Conservation (phyloP, 306 rosid species). For the Quillaja saponaria region DNA sequence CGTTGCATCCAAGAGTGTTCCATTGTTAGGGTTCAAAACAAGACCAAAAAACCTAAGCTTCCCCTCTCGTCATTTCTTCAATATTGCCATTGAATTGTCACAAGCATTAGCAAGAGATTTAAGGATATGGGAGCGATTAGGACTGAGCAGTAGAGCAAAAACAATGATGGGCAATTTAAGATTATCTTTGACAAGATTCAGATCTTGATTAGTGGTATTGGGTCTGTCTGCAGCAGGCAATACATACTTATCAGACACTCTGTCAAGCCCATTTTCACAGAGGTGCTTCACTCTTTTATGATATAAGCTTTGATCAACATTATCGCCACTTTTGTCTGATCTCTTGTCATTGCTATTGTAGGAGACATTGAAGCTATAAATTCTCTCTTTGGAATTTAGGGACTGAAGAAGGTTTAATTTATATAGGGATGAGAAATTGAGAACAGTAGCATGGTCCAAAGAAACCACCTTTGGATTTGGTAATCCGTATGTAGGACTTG, state of each 20-base stretch:
- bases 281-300: conserved; percentile 79
- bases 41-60: too few relatives aligned
- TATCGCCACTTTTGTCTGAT: conserved; percentile 19
- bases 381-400: not conserved
- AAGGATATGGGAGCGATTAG: conserved; percentile 56
- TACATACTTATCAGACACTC: conserved; percentile 65
- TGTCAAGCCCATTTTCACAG: conserved; percentile 54
- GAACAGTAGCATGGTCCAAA: conserved; percentile 34
- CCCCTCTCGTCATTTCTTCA: too few relatives aligned
- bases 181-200: conserved; percentile 22
- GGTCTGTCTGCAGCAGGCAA: conserved; percentile 69
- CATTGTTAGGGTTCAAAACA: too few relatives aligned
- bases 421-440: not conserved
- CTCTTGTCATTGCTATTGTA: conserved; percentile 38
- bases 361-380: conserved; percentile 47
- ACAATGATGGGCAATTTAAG: conserved; percentile 69
- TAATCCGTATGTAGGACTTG: too few relatives aligned
- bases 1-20: too few relatives aligned
- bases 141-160: conserved; percentile 60
- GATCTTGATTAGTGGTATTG: conserved; percentile 8
- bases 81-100: conserved; percentile 8
- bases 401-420: too few relatives aligned
- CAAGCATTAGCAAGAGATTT: conserved; percentile 61
- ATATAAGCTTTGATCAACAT: conserved; percentile 29
- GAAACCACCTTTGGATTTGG: conserved; percentile 12